Percentiles rank a stretch among this genome's conserved stretches.
Evolutionary conservation across 192 early-diverging fungal species (phyloP).

Genomic region (Blastocladiella britannica): DNA sequence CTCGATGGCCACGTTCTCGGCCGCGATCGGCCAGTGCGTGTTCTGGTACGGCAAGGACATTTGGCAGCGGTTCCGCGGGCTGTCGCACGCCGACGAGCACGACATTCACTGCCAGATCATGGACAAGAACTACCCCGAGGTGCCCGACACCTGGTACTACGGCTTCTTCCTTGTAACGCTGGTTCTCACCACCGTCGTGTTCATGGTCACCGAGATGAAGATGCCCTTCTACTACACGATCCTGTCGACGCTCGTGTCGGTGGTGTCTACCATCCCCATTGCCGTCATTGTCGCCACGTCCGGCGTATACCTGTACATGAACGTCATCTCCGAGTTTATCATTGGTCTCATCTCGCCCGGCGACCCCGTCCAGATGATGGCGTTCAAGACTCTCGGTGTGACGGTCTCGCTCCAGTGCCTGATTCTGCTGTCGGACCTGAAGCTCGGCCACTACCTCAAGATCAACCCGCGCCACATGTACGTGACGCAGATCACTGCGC

Average conservation of each 20-base stretch:
- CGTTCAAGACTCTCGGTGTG: conserved; percentile 69
- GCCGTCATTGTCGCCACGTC: too few species aligned
- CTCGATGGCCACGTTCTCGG: conserved; percentile 43
- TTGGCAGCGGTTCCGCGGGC: conserved; percentile 28
- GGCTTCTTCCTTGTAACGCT: conserved; percentile 18
- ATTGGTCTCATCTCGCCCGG: conserved; percentile 63
- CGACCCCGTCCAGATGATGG: conserved; percentile 57
- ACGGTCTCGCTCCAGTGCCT: conserved; percentile 59
- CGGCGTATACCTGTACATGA: too few species aligned
- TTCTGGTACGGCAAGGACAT: conserved; percentile 53
- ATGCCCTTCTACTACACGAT: conserved; percentile 68
- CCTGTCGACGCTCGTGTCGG: too few species aligned
- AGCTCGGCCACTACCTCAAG: conserved; percentile 60
- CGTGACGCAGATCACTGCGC: not conserved
- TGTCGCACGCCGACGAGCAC: conserved; percentile 27
- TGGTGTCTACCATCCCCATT: too few species aligned
- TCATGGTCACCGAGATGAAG: conserved; percentile 25
- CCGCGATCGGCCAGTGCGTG: conserved; percentile 38
- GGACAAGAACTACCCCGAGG: conserved; percentile 45
- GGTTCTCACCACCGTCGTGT: conserved; percentile 22
- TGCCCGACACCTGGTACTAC: conserved; percentile 60
- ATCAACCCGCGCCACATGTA: conserved; percentile 18
- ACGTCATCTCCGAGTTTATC: conserved; percentile 68
- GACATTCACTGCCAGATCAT: conserved; percentile 60
- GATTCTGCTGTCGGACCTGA: conserved; percentile 45